Evolutionary conservation across 2,329 filamentous ascomycete genomes (phyloP).

Genomic region (Diaporthe ampelina): DNA sequence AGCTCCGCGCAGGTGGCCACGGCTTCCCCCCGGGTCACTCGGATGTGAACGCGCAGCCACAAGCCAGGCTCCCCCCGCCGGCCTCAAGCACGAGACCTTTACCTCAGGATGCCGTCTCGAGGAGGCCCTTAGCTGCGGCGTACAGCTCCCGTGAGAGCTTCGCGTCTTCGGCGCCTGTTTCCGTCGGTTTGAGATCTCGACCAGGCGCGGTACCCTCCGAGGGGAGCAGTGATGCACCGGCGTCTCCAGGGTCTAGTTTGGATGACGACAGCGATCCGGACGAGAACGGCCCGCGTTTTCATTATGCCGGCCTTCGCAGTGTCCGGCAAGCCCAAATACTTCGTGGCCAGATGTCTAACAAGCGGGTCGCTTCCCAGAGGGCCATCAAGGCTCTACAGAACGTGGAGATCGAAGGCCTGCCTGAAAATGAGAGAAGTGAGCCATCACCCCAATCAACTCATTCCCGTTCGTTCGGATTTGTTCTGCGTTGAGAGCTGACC

Average conservation of each 20-base stretch:
- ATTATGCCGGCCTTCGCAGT: constrained; percentile 25
- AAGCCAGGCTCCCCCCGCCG: constrained; percentile 26
- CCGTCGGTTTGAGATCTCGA: constrained; percentile 36
- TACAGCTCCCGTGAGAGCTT: background rate
- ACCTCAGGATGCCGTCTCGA: constrained; percentile 7
- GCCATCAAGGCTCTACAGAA: constrained; percentile 62
- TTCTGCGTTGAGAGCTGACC: constrained; percentile 26
- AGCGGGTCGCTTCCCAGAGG: constrained; percentile 62
- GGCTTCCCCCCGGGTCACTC: background rate
- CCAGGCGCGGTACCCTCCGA: constrained; percentile 7
- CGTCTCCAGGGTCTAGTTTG: constrained; percentile 25
- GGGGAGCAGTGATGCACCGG: constrained; percentile 23
- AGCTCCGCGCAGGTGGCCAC: background rate
- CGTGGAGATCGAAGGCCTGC: constrained; percentile 60
- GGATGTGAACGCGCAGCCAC: constrained; percentile 21
- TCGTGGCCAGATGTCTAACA: constrained; percentile 59
- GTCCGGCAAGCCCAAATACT: constrained; percentile 55
- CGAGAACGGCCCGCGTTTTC: constrained; percentile 52
- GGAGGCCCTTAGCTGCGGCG: constrained; percentile 2
- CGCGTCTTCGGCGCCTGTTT: constrained; percentile 5
- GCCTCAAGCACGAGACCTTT: background rate
- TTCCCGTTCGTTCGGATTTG: constrained; percentile 25
- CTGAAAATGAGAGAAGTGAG: constrained; percentile 62
- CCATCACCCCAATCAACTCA: constrained; percentile 46
- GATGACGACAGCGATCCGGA: constrained; percentile 44